Conservation (phyloP, 2,329 filamentous ascomycete species). For the Arthrobotrys megalospora region DNA sequence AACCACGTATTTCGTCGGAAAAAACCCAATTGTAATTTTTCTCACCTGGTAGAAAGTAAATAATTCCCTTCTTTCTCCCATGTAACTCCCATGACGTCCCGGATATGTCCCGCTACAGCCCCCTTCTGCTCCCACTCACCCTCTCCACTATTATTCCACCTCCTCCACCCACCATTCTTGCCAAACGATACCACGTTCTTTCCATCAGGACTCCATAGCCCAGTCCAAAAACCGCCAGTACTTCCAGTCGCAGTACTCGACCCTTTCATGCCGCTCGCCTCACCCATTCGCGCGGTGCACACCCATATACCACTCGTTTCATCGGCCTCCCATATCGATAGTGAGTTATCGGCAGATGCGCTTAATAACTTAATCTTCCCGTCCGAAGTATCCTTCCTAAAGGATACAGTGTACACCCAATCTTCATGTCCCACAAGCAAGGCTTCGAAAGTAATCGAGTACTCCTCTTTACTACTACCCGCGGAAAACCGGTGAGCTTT, state of each 20-base stretch:
- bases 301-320: slow-evolving; percentile 89
- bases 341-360: slow-evolving; percentile 93
- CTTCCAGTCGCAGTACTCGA: slow-evolving; percentile 97
- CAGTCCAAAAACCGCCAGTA: slow-evolving; percentile 96
- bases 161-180: slow-evolving; percentile 91
- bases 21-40: background rate
- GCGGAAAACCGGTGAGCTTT: slow-evolving; percentile 84
- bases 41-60: slow-evolving; percentile 84
- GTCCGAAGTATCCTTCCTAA: slow-evolving; percentile 72
- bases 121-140: slow-evolving; percentile 81
- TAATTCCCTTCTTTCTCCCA: slow-evolving; percentile 89
- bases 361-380: slow-evolving; percentile 81
- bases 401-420: slow-evolving; percentile 93
- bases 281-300: slow-evolving; percentile 85
- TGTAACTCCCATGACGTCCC: slow-evolving; percentile 82
- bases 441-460: slow-evolving; percentile 92
- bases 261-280: slow-evolving; percentile 94
- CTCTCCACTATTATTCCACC: slow-evolving; percentile 78
- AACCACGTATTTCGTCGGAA: background rate
- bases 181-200: slow-evolving; percentile 84
- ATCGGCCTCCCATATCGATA: slow-evolving; percentile 93
- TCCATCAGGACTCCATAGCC: slow-evolving; percentile 88
- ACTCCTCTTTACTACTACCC: slow-evolving; percentile 70
- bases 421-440: slow-evolving; percentile 95
- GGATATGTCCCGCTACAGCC: slow-evolving; percentile 86